Conservation (phyloP, 331 rosid species). For the Pyracantha coccinea region DNA sequence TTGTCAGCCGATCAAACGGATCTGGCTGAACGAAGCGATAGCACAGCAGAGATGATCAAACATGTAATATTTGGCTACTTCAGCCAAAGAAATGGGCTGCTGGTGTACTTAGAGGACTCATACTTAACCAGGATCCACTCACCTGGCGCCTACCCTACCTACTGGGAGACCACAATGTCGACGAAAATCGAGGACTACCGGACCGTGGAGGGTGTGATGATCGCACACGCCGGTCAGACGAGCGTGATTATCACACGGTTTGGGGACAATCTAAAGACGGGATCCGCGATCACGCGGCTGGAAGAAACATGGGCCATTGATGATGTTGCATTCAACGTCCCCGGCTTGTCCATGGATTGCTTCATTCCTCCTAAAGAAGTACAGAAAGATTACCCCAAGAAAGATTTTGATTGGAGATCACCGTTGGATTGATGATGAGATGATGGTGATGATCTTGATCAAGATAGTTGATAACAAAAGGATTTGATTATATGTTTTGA, state of each 20-base stretch:
- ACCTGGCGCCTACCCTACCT: conserved; percentile 68
- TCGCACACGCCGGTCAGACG: conserved; percentile 69
- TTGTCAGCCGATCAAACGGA: conserved; percentile 71
- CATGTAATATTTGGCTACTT: conserved; percentile 77
- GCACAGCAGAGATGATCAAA: conserved; percentile 89
- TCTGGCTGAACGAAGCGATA: conserved; percentile 64
- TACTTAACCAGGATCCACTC: conserved; percentile 81
- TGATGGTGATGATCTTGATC: neutral
- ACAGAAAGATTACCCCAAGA: conserved; percentile 34
- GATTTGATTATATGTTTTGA: neutral
- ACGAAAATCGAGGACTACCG: conserved; percentile 69
- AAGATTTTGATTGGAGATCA: conserved; percentile 47
- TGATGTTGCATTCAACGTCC: conserved; percentile 81
- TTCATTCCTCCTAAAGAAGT: conserved; percentile 81
- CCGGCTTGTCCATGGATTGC: conserved; percentile 76
- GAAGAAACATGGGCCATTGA: conserved; percentile 84
- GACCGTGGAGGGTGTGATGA: conserved; percentile 64
- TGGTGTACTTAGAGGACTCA: conserved; percentile 70
- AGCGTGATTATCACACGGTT: conserved; percentile 58
- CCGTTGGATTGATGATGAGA: conserved; percentile 13
- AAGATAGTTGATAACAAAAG: neutral
- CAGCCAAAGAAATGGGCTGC: conserved; percentile 76
- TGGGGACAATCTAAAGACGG: conserved; percentile 64
- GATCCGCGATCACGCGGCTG: conserved; percentile 58
- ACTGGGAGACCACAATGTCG: conserved; percentile 96